Evolutionary conservation across 2,329 filamentous ascomycete species (phyloP).

Genomic region (Periconia sp.): DNA sequence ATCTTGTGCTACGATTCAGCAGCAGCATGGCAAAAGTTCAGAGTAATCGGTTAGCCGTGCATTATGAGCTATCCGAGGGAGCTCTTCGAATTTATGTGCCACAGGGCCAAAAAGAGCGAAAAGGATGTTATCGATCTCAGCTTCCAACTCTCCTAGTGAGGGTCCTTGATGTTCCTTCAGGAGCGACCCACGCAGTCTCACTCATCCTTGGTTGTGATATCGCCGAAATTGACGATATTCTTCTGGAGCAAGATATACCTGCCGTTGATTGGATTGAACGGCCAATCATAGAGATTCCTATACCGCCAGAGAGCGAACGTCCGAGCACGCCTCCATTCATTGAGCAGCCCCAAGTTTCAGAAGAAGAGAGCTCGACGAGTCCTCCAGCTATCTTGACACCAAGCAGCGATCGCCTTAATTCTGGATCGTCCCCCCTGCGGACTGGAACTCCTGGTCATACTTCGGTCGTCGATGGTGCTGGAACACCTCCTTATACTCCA

Average conservation of each 20-base stretch:
- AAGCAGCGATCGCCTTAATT: not conserved
- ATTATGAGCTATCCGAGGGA: slow-evolving; percentile 13
- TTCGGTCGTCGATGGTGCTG: not conserved
- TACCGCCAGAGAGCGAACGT: not conserved
- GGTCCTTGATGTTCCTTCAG: slow-evolving; percentile 5
- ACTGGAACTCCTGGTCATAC: not conserved
- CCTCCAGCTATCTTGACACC: not conserved
- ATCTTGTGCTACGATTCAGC: slow-evolving; percentile 14
- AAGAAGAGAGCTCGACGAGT: not conserved
- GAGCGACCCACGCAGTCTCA: slow-evolving; percentile 16
- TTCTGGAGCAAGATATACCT: slow-evolving; percentile 23
- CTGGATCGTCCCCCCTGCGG: not conserved
- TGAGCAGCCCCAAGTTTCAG: too few species aligned
- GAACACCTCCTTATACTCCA: not conserved
- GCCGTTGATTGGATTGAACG: slow-evolving; percentile 22
- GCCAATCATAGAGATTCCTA: slow-evolving; percentile 8
- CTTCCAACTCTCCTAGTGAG: slow-evolving; percentile 19
- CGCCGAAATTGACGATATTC: slow-evolving; percentile 15
- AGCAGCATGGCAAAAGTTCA: slow-evolving; percentile 6
- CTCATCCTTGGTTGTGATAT: slow-evolving; percentile 11
- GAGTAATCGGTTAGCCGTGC: slow-evolving; percentile 20
- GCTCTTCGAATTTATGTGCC: slow-evolving; percentile 24
- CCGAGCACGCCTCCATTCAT: not conserved
- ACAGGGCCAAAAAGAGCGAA: slow-evolving; percentile 8
- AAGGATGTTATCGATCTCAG: slow-evolving; percentile 21